These are phyloP conservation scores for Trichosanthes cucumerina DNA, from an alignment of 306 rosid species.

Conservation along the genomic window DNA sequence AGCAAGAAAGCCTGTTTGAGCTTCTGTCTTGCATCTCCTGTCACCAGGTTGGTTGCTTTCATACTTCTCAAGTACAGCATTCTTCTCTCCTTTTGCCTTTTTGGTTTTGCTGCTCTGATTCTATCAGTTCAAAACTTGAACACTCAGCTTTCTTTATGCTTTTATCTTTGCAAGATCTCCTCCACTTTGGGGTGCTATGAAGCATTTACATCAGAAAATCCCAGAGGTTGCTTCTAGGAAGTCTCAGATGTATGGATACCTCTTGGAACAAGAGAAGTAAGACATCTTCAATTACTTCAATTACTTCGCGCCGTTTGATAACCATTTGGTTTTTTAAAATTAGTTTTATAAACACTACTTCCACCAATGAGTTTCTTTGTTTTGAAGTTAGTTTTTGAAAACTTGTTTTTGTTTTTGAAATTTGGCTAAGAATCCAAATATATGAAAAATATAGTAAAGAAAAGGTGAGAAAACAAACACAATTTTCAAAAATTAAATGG, in stretches of 20 bases:
- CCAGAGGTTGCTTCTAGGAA: slow-evolving; percentile 89
- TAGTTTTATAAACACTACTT: no score
- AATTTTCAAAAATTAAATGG: no score
- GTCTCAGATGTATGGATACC: slow-evolving; percentile 75
- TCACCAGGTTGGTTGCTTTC: slow-evolving; percentile 64
- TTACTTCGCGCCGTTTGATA: no score
- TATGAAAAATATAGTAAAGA: no score
- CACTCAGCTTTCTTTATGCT: background rate
- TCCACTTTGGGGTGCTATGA: slow-evolving; percentile 88
- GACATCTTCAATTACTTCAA: slow-evolving; percentile 5
- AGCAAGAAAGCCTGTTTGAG: slow-evolving; percentile 77
- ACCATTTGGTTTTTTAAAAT: no score
- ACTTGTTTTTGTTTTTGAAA: no score
- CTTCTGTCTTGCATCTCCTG: slow-evolving; percentile 84
- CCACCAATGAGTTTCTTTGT: no score
- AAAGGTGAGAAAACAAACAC: no score
- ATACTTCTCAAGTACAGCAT: background rate
- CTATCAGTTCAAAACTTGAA: background rate
- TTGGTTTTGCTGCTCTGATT: background rate
- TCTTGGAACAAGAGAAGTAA: slow-evolving; percentile 83
- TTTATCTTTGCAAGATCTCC: slow-evolving; percentile 47
- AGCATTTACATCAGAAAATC: slow-evolving; percentile 63
- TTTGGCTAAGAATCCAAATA: no score
- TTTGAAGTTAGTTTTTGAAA: no score
- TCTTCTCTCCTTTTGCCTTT: background rate